A percentile compares a stretch with the other conserved stretches of the same genome.
Evolutionary conservation across 2,329 filamentous ascomycete species (phyloP).

Genomic region (Pseudofabraea citricarpa): DNA sequence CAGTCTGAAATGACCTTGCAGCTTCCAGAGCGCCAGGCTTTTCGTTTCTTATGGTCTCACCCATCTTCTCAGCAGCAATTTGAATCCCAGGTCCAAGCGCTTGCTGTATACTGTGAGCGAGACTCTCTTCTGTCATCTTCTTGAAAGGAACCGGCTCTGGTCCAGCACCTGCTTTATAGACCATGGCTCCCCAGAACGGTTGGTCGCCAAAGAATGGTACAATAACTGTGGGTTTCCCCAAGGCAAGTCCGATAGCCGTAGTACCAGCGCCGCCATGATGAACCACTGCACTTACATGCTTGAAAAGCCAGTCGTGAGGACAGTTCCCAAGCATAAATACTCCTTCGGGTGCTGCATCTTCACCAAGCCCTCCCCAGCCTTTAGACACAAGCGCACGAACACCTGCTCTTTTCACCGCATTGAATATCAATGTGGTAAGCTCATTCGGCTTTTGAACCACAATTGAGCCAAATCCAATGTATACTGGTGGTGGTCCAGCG

Average conservation of each 20-base stretch:
- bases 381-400: constrained; percentile 68
- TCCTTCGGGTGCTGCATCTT: constrained; percentile 48
- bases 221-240: constrained; percentile 63
- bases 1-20: constrained; percentile 44
- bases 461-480: constrained; percentile 73
- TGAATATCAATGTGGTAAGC: constrained; percentile 67
- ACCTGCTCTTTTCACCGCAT: constrained; percentile 58
- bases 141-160: constrained; percentile 67
- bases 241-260: constrained; percentile 68
- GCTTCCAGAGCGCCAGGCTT: constrained; percentile 65
- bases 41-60: constrained; percentile 53
- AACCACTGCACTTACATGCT: constrained; percentile 58
- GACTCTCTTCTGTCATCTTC: constrained; percentile 53
- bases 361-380: constrained; percentile 69
- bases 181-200: constrained; percentile 71
- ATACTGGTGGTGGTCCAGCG: constrained; percentile 55
- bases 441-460: constrained; percentile 65
- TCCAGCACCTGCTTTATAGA: constrained; percentile 58
- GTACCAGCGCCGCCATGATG: constrained; percentile 74
- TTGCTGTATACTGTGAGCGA: constrained; percentile 64
- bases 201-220: constrained; percentile 78
- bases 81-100: constrained; percentile 58
- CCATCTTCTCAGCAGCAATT: constrained; percentile 52
- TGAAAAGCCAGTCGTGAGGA: constrained; percentile 75
- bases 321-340: constrained; percentile 69